These are phyloP conservation scores for Euptelea pleiosperma DNA, from an alignment of 164 flowering plant species.

Conservation along the genomic window DNA sequence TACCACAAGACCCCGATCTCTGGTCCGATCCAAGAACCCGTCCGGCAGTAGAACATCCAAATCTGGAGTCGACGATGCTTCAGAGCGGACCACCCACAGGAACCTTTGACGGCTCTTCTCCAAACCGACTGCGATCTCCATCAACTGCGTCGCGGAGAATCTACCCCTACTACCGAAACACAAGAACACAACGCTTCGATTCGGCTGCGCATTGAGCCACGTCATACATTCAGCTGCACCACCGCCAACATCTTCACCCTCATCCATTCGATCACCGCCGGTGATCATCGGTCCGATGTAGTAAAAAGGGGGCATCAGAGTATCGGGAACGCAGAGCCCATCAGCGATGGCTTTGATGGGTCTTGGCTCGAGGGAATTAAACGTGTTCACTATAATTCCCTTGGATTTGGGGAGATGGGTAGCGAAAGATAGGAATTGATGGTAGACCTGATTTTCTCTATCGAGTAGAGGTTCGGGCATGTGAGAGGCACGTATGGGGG, in stretches of 20 bases:
- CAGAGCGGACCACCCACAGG: constrained; percentile 21
- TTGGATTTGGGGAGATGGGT: constrained; percentile 8
- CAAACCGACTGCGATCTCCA: constrained; percentile 25
- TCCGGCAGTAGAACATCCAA: constrained; percentile 18
- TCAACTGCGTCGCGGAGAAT: constrained; percentile 10
- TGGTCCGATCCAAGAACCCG: constrained; percentile 24
- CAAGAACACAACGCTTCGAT: constrained; percentile 3
- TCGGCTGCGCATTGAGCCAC: constrained; percentile 7
- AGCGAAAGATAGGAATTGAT: constrained; percentile 11
- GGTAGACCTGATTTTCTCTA: constrained; percentile 22
- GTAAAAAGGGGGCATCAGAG: constrained; percentile 25
- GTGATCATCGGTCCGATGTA: constrained; percentile 22
- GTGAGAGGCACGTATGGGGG: constrained; percentile 26
- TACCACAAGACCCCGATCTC: constrained; percentile 16
- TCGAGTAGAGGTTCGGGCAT: constrained; percentile 27
- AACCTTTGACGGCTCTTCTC: constrained; percentile 26
- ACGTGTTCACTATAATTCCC: constrained; percentile 35
- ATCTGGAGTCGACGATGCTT: neutral
- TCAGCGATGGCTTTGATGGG: constrained; percentile 14
- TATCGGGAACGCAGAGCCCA: constrained; percentile 20
- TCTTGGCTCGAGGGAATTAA: constrained; percentile 24
- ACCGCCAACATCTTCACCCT: neutral
- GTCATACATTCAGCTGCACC: neutral
- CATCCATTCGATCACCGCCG: too few relatives aligned
- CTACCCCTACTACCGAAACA: constrained; percentile 2